A percentile compares a stretch with the other conserved stretches of the same genome.
Conservation (phyloP, 2,329 filamentous ascomycete species). For the Colletotrichum melonis region DNA sequence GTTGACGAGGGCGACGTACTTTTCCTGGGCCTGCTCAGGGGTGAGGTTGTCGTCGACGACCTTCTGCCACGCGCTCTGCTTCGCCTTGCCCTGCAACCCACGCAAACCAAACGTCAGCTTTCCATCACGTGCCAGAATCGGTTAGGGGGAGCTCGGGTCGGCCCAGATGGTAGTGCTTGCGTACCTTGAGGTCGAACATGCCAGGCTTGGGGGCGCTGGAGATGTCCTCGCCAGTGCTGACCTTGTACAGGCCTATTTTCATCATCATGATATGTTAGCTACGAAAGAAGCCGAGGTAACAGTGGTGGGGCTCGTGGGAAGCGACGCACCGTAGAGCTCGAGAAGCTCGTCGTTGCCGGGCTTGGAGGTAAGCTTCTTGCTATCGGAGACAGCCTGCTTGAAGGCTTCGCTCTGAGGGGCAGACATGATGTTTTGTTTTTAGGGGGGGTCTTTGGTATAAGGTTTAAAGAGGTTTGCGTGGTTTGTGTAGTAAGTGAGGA, state of each 20-base stretch:
- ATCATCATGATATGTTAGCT: constrained; percentile 24
- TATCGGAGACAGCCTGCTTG: constrained; percentile 69
- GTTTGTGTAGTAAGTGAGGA: constrained; percentile 1
- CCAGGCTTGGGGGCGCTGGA: constrained; percentile 67
- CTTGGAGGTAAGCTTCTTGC: constrained; percentile 75
- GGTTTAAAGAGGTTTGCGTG: not conserved
- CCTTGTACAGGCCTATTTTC: constrained; percentile 67
- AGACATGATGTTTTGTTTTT: constrained; percentile 49
- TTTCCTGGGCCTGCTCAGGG: constrained; percentile 76
- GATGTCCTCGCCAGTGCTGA: constrained; percentile 68
- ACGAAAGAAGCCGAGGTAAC: not conserved
- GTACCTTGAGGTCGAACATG: constrained; percentile 77
- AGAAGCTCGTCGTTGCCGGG: constrained; percentile 74
- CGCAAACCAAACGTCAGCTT: constrained; percentile 15
- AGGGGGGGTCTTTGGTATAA: not conserved
- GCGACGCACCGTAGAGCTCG: constrained; percentile 66
- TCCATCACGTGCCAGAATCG: not conserved
- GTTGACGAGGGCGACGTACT: constrained; percentile 81
- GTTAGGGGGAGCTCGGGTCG: not conserved
- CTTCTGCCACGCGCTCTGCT: constrained; percentile 82
- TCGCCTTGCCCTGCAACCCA: constrained; percentile 76
- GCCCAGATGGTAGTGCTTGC: constrained; percentile 34
- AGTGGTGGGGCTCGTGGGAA: not conserved
- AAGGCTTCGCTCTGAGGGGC: constrained; percentile 58
- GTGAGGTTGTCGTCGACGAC: constrained; percentile 72